phyloP scores from a whole-genome alignment of 768 basidiomycete genomes.

The Gelatoporia subvermispora region DNA sequence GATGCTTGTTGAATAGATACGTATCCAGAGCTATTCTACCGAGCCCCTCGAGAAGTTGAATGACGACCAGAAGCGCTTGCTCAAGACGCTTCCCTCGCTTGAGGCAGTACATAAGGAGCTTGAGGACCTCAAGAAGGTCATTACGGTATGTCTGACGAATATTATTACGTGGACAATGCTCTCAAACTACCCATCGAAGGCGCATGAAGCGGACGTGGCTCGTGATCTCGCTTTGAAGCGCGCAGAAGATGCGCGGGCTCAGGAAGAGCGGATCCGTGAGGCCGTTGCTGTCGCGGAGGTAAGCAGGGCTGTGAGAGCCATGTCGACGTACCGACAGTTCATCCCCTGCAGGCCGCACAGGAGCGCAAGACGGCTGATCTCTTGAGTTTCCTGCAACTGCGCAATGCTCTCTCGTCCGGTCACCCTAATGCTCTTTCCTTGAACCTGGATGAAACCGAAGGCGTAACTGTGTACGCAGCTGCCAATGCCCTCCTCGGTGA shows the following conservation, averaged over 20 bases:
- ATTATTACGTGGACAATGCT: conserved; percentile 2
- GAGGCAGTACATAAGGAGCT: conserved; percentile 81
- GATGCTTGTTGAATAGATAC: conserved; percentile 40
- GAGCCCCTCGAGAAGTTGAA: conserved; percentile 72
- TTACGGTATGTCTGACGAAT: conserved; percentile 53
- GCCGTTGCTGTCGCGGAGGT: conserved; percentile 62
- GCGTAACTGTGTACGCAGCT: conserved; percentile 47
- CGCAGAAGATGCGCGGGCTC: conserved; percentile 50
- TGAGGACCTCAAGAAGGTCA: conserved; percentile 74
- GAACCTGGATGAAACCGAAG: conserved; percentile 47
- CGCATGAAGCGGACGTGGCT: conserved; percentile 56
- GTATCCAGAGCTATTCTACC: conserved; percentile 67
- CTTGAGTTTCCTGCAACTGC: conserved; percentile 57
- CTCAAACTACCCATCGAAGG: conserved; percentile 30
- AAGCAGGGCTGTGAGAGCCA: background rate
- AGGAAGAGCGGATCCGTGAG: conserved; percentile 48
- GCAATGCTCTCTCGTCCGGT: conserved; percentile 41
- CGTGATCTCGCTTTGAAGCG: conserved; percentile 53
- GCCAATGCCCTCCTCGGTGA: conserved; percentile 53
- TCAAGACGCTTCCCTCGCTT: conserved; percentile 69
- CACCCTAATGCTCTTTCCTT: conserved; percentile 38
- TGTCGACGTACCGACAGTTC: background rate
- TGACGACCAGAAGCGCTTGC: conserved; percentile 76
- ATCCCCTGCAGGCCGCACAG: conserved; percentile 35
- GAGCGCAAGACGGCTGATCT: conserved; percentile 43